phyloP scores from a whole-genome alignment of 306 rosid species.

The Quercus bicolor region DNA sequence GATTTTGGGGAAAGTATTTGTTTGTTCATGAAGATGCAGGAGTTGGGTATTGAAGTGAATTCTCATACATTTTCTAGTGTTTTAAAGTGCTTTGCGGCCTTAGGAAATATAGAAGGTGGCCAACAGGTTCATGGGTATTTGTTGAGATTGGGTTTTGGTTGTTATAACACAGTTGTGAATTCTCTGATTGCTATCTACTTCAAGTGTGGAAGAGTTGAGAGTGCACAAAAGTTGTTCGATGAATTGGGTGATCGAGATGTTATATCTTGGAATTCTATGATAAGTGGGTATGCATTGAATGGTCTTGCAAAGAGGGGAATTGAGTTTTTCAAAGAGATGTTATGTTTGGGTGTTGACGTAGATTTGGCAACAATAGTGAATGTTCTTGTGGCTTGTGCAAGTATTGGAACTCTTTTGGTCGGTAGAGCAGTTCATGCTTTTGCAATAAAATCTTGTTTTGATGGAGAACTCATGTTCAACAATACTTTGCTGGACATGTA shows the following conservation, averaged over 20 bases:
- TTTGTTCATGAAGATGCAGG: constrained; percentile 58
- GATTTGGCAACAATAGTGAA: constrained; percentile 67
- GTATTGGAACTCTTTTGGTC: constrained; percentile 36
- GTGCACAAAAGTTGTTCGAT: constrained; percentile 68
- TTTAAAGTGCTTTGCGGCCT: constrained; percentile 60
- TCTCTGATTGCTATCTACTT: constrained; percentile 55
- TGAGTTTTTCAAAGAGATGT: constrained; percentile 45
- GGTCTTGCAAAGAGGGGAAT: constrained; percentile 42
- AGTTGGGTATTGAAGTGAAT: constrained; percentile 43
- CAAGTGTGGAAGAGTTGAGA: constrained; percentile 45
- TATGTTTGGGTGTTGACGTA: constrained; percentile 28
- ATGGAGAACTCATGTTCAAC: constrained; percentile 36
- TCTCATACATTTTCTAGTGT: constrained; percentile 56
- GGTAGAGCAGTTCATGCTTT: constrained; percentile 60
- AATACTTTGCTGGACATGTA: constrained; percentile 78
- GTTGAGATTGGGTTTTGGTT: constrained; percentile 47
- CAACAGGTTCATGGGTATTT: constrained; percentile 54
- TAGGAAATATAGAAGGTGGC: constrained; percentile 43
- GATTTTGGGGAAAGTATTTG: constrained; percentile 42
- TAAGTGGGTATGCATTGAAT: constrained; percentile 61
- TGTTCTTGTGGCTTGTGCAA: constrained; percentile 67
- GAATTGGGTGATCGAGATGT: constrained; percentile 62
- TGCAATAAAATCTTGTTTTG: constrained; percentile 44
- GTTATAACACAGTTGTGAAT: constrained; percentile 42
- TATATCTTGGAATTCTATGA: constrained; percentile 80